These are phyloP conservation scores for Emmonsia crescens DNA, from an alignment of 2,329 filamentous ascomycete genomes.

Conservation along the genomic window DNA sequence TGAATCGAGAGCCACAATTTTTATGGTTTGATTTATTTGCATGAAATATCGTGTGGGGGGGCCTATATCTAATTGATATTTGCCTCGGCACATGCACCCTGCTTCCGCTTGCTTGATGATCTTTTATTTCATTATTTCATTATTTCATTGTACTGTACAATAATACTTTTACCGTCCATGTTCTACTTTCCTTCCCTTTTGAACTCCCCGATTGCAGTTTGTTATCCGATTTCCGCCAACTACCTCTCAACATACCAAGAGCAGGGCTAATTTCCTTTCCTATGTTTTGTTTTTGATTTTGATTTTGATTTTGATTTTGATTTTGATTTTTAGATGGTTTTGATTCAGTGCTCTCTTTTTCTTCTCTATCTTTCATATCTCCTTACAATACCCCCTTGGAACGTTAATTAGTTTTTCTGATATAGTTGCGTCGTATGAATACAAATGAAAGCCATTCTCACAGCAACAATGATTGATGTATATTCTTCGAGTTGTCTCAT, in stretches of 20 bases:
- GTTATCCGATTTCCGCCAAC: not conserved
- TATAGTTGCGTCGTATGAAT: not conserved
- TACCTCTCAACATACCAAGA: not conserved
- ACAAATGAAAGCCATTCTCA: too few species aligned
- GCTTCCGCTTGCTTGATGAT: not conserved
- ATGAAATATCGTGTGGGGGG: not conserved
- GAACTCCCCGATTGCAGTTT: not conserved
- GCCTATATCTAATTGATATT: not conserved
- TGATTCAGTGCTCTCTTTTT: not conserved
- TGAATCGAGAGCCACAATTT: not conserved
- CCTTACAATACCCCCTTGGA: not conserved
- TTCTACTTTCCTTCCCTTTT: not conserved
- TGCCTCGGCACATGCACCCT: not conserved
- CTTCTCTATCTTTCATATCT: not conserved
- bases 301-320: too few species aligned
- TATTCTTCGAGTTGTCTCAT: too few species aligned
- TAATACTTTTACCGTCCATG: not conserved
- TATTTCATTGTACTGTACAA: not conserved
- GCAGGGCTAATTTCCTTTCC: not conserved
- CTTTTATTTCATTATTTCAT: not conserved
- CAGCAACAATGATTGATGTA: too few species aligned
- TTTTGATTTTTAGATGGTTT: not conserved
- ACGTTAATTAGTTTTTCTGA: not conserved
- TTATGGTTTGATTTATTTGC: not conserved
- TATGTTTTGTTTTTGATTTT: not conserved